Evolutionary conservation across 176 grass and related monocot species (phyloP), one percentile per base, ranked within the genome.

Genomic region (Hyparrhenia diplandra): DNA sequence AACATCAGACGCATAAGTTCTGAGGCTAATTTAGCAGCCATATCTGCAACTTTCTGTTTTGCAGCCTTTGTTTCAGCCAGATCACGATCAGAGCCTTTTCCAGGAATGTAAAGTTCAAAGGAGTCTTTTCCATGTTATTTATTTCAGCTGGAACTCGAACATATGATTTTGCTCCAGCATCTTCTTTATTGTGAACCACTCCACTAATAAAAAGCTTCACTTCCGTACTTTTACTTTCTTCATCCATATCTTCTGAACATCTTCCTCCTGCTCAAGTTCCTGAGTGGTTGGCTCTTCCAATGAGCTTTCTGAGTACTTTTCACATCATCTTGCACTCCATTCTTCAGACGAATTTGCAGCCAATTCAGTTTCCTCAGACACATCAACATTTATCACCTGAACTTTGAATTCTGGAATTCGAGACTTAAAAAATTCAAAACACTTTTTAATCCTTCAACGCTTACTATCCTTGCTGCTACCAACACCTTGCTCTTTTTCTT

Each of bases 1-100:
- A 3, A 95, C 85, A 87, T 98, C 95, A 82, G 90, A 85, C 3
- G 88, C 95, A 91, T 98, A 80, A 98, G 92, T 80, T 91, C 95
- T 32, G 90, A 98, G 39, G 88, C 86, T 41, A 88, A 85, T 74
- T 98, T 89, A 67, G 88, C 79, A 73, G 87, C 82, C 71, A 97
- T 85, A 88, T 90, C 91, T 20, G 87, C 91, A 66, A 89, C 89
- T 77, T 82, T 91, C 61, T 89, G 80, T 78, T 85, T 88, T 74
- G 87, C 86, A 63, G 85, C 82, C 67, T 93, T 92, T 82, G 85
- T 89, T 86, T 90, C 76, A 64, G 41, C 58, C 10, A 81, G 47
- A 87, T 94, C 76, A 17, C 54, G 77, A 65, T 93, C 82, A 54
- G 88, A 76, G 46, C 64, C 79, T 89, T 87, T 88, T 62, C 85